phyloP scores from a whole-genome alignment of 495 filamentous ascomycete species.

The Aspergillus homomorphus region DNA sequence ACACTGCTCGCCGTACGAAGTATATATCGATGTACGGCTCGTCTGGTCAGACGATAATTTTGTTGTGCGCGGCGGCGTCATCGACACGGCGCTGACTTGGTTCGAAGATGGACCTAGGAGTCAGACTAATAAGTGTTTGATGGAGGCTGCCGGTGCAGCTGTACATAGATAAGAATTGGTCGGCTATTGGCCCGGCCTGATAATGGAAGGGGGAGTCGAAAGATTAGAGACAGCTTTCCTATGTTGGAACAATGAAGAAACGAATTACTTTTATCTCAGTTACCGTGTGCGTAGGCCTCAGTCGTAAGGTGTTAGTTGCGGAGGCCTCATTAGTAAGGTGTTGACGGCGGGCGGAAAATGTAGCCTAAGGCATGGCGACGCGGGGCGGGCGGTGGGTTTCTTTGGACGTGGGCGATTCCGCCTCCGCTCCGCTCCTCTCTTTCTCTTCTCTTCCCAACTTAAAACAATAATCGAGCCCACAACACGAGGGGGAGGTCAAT shows the following conservation, averaged over 20 bases:
- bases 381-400: constrained; percentile 1
- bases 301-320: neutral
- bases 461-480: too few relatives aligned
- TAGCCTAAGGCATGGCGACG: constrained; percentile 17
- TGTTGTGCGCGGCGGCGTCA: constrained; percentile 12
- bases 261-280: neutral
- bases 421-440: constrained; percentile 23
- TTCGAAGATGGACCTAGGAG: neutral
- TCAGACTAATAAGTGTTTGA: constrained; percentile 5
- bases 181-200: constrained; percentile 23
- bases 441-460: constrained; percentile 7
- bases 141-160: constrained; percentile 31
- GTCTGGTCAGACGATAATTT: constrained; percentile 24
- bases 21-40: constrained; percentile 29
- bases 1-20: constrained; percentile 29
- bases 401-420: constrained; percentile 8
- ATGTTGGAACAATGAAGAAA: constrained; percentile 26
- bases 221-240: constrained; percentile 36
- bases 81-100: constrained; percentile 12
- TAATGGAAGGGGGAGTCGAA: constrained; percentile 29
- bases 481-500: too few relatives aligned
- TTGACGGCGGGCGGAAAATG: neutral
- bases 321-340: neutral
- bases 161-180: constrained; percentile 36
- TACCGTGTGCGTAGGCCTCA: too few relatives aligned